A percentile compares a stretch with the other conserved stretches of the same genome.
Evolutionary conservation across 495 filamentous ascomycete species (phyloP).

Genomic region (Corynascus novoguineensis): DNA sequence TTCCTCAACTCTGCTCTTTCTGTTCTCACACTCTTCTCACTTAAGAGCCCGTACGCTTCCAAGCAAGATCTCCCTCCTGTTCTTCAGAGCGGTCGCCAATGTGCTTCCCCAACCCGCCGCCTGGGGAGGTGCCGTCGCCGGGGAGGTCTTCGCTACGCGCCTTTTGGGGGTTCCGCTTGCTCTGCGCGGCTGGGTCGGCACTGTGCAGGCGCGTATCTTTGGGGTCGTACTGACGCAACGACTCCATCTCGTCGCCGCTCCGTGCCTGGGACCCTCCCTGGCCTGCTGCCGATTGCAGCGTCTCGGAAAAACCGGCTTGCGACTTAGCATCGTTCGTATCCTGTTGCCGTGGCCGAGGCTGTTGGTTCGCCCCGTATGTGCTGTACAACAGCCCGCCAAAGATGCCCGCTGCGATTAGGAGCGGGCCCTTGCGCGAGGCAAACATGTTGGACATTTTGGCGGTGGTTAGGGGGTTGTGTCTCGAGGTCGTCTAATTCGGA

Average conservation of each 20-base stretch:
- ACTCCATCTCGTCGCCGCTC: background rate
- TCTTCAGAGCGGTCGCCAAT: background rate
- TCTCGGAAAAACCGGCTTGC: constrained; percentile 13
- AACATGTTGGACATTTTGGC: constrained; percentile 20
- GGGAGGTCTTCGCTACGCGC: constrained; percentile 1
- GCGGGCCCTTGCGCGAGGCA: constrained; percentile 18
- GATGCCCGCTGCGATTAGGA: constrained; percentile 14
- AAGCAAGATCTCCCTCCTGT: background rate
- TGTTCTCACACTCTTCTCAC: too few species aligned
- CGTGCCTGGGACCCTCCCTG: constrained; percentile 19
- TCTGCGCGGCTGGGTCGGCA: background rate
- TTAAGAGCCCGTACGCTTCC: too few species aligned
- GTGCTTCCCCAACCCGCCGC: constrained; percentile 3
- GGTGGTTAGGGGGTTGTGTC: background rate
- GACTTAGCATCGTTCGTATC: background rate
- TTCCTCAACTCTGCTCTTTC: too few species aligned
- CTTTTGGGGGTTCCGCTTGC: constrained; percentile 19
- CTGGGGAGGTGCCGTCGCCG: background rate
- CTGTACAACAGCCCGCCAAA: constrained; percentile 18
- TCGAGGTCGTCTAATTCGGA: too few species aligned
- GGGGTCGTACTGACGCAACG: constrained; percentile 4
- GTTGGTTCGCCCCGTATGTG: constrained; percentile 24
- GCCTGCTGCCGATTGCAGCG: constrained; percentile 14
- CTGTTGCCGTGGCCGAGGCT: constrained; percentile 18
- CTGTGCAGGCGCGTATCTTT: constrained; percentile 14